phyloP scores from a whole-genome alignment of 129 eudicot species.

The Kitagawia praeruptora region DNA sequence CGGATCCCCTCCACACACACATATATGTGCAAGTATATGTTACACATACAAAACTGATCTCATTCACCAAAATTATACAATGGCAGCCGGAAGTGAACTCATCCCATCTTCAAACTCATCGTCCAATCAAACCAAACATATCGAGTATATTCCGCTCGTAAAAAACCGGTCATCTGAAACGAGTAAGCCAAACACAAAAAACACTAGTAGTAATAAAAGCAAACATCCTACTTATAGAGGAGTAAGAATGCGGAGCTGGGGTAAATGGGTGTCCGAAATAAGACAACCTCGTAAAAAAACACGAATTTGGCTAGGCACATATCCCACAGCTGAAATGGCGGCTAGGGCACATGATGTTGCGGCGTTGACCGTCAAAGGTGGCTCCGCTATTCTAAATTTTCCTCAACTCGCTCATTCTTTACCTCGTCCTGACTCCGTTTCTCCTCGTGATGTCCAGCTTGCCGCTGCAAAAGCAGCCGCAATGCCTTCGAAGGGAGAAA shows the following conservation, averaged over 20 bases:
- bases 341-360: conserved; percentile 88
- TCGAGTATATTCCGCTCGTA: not conserved
- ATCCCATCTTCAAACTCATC: not conserved
- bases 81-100: not conserved
- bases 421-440: conserved; percentile 57
- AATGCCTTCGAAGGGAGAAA: conserved; percentile 18
- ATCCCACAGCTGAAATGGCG: conserved; percentile 86
- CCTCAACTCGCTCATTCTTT: conserved; percentile 50
- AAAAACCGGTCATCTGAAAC: conserved; percentile 12
- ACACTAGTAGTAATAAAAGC: conserved; percentile 4
- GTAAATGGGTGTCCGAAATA: conserved; percentile 94
- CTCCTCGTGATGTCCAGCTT: conserved; percentile 65
- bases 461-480: conserved; percentile 87
- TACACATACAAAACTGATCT: not conserved
- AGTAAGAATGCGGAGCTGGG: conserved; percentile 90
- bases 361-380: conserved; percentile 55
- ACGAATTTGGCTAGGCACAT: conserved; percentile 89
- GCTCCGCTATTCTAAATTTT: conserved; percentile 57
- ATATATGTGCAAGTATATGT: not conserved
- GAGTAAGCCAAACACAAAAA: not conserved
- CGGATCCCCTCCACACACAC: not conserved
- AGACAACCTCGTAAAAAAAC: conserved; percentile 82
- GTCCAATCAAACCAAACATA: not conserved
- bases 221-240: conserved; percentile 71
- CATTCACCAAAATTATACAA: not conserved